These are phyloP conservation scores for Penicillium pancosmium DNA, from an alignment of 495 filamentous ascomycete genomes.

Conservation along the genomic window DNA sequence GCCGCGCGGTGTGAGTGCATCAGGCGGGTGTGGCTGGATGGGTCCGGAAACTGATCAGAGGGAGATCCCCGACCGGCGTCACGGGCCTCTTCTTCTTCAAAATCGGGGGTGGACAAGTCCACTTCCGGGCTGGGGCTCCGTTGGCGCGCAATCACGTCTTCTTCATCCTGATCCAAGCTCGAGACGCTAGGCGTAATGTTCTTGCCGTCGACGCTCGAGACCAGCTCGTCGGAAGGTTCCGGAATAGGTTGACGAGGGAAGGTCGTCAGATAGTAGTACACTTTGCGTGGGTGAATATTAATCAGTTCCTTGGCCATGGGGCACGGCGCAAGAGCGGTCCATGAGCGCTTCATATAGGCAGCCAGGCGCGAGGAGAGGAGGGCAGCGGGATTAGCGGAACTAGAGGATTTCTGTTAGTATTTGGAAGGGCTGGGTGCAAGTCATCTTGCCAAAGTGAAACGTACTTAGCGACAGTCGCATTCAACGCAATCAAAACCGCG, in stretches of 20 bases:
- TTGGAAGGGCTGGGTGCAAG: neutral
- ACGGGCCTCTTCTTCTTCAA: slow-evolving; percentile 69
- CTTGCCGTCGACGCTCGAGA: slow-evolving; percentile 46
- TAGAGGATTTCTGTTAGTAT: slow-evolving; percentile 48
- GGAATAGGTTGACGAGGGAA: slow-evolving; percentile 81
- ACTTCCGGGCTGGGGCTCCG: slow-evolving; percentile 90
- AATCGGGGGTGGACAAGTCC: slow-evolving; percentile 84
- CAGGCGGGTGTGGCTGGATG: slow-evolving; percentile 41
- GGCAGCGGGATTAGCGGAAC: slow-evolving; percentile 92
- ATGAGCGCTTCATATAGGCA: slow-evolving; percentile 84
- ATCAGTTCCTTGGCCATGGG: slow-evolving; percentile 91
- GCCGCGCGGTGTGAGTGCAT: slow-evolving; percentile 69
- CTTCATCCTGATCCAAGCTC: slow-evolving; percentile 68
- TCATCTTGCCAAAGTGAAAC: slow-evolving; percentile 29
- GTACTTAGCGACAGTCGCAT: slow-evolving; percentile 89
- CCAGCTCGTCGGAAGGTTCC: slow-evolving; percentile 62
- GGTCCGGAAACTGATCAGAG: slow-evolving; percentile 33
- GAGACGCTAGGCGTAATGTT: slow-evolving; percentile 84
- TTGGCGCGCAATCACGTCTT: slow-evolving; percentile 69
- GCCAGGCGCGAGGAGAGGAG: slow-evolving; percentile 92
- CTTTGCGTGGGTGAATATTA: slow-evolving; percentile 87
- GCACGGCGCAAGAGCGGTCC: slow-evolving; percentile 80
- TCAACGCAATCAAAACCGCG: slow-evolving; percentile 69
- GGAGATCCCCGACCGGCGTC: slow-evolving; percentile 58
- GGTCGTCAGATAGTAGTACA: slow-evolving; percentile 94